Evolutionary conservation across 2,329 filamentous ascomycete genomes (phyloP).

Genomic region (Alternaria rosae): DNA sequence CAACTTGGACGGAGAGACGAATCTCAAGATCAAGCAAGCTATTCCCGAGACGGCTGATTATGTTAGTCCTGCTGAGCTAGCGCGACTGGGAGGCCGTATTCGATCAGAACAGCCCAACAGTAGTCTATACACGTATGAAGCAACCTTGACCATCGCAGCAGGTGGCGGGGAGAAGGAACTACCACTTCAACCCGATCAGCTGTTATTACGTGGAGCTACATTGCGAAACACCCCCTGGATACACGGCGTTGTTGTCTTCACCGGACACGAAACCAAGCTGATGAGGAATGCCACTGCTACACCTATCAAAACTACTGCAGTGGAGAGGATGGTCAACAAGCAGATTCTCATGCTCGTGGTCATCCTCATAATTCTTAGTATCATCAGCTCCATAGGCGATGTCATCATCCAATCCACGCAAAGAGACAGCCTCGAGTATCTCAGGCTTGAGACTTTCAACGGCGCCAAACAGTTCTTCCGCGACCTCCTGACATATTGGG

Average conservation of each 20-base stretch:
- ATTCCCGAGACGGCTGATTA: slow-evolving; percentile 89
- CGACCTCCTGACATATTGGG: slow-evolving; percentile 98
- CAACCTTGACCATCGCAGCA: slow-evolving; percentile 87
- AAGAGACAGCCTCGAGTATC: slow-evolving; percentile 72
- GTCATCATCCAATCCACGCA: slow-evolving; percentile 74
- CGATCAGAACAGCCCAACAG: slow-evolving; percentile 98
- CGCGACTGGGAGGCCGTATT: slow-evolving; percentile 82
- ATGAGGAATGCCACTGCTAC: slow-evolving; percentile 98
- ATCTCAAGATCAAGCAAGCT: slow-evolving; percentile 97
- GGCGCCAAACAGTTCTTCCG: slow-evolving; percentile 85
- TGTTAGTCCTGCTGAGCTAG: slow-evolving; percentile 86
- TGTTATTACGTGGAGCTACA: slow-evolving; percentile 90
- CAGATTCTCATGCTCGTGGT: slow-evolving; percentile 89
- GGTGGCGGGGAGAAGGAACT: slow-evolving; percentile 94
- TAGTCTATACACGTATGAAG: slow-evolving; percentile 97
- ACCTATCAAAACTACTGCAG: slow-evolving; percentile 96
- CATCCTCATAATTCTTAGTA: slow-evolving; percentile 82
- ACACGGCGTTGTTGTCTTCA: slow-evolving; percentile 95
- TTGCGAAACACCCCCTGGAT: slow-evolving; percentile 97
- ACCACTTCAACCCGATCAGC: slow-evolving; percentile 87
- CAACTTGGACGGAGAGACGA: slow-evolving; percentile 96
- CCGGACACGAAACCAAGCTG: slow-evolving; percentile 96
- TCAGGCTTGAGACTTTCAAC: slow-evolving; percentile 68
- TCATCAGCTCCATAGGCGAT: slow-evolving; percentile 91
- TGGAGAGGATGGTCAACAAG: slow-evolving; percentile 91